These are phyloP conservation scores for Aspergillus caelatus DNA, from an alignment of 2,329 filamentous ascomycete species.

Conservation along the genomic window DNA sequence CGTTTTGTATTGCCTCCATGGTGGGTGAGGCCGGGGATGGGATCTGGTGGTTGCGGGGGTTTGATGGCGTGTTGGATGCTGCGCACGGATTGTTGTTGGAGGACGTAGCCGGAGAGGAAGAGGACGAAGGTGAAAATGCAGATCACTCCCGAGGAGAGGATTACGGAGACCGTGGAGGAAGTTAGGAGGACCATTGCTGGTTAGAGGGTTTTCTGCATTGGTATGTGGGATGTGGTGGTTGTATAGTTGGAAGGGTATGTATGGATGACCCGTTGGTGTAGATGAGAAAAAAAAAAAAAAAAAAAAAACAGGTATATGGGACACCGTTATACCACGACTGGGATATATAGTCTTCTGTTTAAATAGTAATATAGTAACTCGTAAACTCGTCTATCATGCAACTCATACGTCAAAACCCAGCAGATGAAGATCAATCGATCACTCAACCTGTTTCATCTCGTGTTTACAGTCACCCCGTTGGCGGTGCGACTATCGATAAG, in stretches of 20 bases:
- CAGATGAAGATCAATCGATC: not conserved
- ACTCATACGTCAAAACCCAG: not conserved
- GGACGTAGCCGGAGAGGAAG: conserved; percentile 82
- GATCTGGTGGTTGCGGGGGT: conserved; percentile 22
- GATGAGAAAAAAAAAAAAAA: not conserved
- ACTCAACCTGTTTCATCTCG: conserved; percentile 2
- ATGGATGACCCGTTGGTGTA: not conserved
- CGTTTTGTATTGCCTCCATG: conserved; percentile 24
- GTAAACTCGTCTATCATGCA: not conserved
- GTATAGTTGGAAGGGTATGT: not conserved
- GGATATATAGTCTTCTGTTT: not conserved
- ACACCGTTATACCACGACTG: not conserved
- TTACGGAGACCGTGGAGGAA: conserved; percentile 47
- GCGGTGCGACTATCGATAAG: conserved; percentile 45
- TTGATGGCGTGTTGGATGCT: conserved; percentile 73
- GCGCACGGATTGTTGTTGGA: conserved; percentile 83
- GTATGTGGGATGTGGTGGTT: conserved; percentile 12
- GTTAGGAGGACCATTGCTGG: conserved; percentile 49
- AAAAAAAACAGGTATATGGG: not conserved
- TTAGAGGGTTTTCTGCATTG: conserved; percentile 6
- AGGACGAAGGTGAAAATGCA: conserved; percentile 77
- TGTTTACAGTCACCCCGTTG: conserved; percentile 28
- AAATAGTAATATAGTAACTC: not conserved
- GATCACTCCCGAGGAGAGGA: conserved; percentile 56
- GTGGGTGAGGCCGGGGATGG: conserved; percentile 19